Evolutionary conservation across 345 rosid genomes (phyloP), one percentile per base, ranked within the genome.

Genomic region (Dimocarpus longan): DNA sequence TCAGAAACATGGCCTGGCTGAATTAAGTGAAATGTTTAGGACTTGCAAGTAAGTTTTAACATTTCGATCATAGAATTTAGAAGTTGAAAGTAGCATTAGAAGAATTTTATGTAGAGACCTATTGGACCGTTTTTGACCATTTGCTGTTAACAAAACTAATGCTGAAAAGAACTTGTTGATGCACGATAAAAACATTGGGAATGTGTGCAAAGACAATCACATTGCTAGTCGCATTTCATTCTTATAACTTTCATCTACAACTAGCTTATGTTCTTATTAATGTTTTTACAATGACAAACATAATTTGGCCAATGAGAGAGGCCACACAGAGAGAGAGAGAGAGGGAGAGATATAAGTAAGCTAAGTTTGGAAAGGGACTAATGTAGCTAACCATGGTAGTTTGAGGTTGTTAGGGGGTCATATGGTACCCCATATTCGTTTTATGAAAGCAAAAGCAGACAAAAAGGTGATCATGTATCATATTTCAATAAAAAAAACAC

Each of bases 21-120:
- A 88, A 78, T 85, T 90, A 75, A 91, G 93, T 90, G 90, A 81
- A 82, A 81, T 76, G 69, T 91, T 93, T 80, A 84, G 88, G 84
- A 81, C 91, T 65, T 90, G 95, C 93, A 83, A 84, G 95, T 90
- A 82, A 90, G 82, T 78, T 66, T 19, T 65, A 3, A 65, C 24
- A 40, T 70, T 39, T 22, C 11, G 26, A 42, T n/a, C n/a, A 37
- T 21, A 44, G 24, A 6, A 76, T 13, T 68, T 43, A 43, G 68
- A 37, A 28, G 57, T 64, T 60, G 18, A 77, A 12, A 16, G 8
- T 5, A 42, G 44, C 1, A 26, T 11, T 12, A 15, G 37, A 26
- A 2, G 9, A 7, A 12, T 13, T 4, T 12, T 6, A 60, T 32
- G 28, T 8, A 40, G 26, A 19, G 39, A 52, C 11, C 8, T 15